Conservation (phyloP, 805 yeast genomes). For the Ogataea chonburiensis region DNA sequence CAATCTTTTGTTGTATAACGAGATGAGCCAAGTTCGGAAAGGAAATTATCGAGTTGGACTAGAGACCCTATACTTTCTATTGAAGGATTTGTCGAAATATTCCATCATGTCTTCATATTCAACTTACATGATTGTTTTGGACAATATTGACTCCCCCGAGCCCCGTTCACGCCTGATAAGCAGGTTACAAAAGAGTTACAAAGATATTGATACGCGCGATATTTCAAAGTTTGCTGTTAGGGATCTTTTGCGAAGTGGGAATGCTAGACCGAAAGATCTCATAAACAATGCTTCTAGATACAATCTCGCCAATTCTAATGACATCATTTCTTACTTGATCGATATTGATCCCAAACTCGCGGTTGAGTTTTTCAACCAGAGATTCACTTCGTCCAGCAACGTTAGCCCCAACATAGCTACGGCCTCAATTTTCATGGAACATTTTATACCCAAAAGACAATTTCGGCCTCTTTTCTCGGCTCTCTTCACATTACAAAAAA, state of each 20-base stretch:
- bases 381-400: background rate
- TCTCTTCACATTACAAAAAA: constrained; percentile 7
- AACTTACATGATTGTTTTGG: constrained; percentile 13
- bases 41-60: constrained; percentile 1
- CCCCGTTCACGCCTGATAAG: constrained; percentile 8
- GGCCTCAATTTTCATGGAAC: constrained; percentile 5
- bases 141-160: constrained; percentile 3
- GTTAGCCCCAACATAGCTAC: constrained; percentile 7
- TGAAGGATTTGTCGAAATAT: constrained; percentile 2
- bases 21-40: background rate
- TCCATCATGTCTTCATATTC: constrained; percentile 11
- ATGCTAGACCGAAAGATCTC: constrained; percentile 1
- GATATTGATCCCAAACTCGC: constrained; percentile 6
- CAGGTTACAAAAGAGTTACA: background rate
- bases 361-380: constrained; percentile 9
- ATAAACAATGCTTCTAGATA: constrained; percentile 3
- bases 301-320: constrained; percentile 4
- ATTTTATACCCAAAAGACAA: constrained; percentile 4
- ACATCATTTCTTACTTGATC: constrained; percentile 11
- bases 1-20: constrained; percentile 2
- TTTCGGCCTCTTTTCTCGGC: constrained; percentile 8
- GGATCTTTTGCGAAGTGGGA: constrained; percentile 5
- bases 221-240: constrained; percentile 5
- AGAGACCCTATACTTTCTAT: background rate
- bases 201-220: constrained; percentile 3